Percentiles rank a stretch among this genome's conserved stretches.
phyloP scores from a whole-genome alignment of 208 protist species.

The Leptomonas pyrrhocoris region DNA sequence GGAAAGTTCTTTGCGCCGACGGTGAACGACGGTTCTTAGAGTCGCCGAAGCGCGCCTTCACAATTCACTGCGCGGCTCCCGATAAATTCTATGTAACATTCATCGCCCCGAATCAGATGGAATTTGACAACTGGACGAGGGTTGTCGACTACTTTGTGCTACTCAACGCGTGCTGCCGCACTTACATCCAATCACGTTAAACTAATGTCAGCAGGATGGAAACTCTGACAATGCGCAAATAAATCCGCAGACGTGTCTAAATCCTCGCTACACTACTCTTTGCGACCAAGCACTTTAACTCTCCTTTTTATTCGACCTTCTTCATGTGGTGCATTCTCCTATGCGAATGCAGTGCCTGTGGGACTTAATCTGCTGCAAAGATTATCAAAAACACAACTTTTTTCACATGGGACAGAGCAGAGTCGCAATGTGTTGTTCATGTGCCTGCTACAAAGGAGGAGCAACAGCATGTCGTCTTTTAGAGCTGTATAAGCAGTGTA shows the following conservation, averaged over 20 bases:
- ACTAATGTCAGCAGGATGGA: not conserved
- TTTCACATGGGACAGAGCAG: no score
- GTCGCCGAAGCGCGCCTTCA: conserved; percentile 40
- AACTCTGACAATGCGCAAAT: not conserved
- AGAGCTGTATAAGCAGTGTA: no score
- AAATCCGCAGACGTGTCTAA: no score
- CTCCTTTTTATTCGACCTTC: not conserved
- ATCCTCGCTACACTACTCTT: no score
- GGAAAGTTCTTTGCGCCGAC: conserved; percentile 33
- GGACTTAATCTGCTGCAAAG: not conserved
- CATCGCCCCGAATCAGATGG: conserved; percentile 42
- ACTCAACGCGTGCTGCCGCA: conserved; percentile 29
- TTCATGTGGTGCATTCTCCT: not conserved
- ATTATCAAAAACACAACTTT: not conserved
- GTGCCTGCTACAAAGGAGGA: no score
- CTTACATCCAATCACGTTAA: conserved; percentile 23
- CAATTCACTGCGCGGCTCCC: conserved; percentile 51
- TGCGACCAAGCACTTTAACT: not conserved
- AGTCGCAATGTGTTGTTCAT: no score
- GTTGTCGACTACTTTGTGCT: conserved; percentile 55
- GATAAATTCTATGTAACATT: conserved; percentile 64
- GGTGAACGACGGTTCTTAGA: conserved; percentile 28
- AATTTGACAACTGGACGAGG: conserved; percentile 41
- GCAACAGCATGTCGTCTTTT: no score
- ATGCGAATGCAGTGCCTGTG: not conserved